Evolutionary conservation across 225 moss, liverwort and hornwort genomes (phyloP).

Genomic region (Ulota crispa): DNA sequence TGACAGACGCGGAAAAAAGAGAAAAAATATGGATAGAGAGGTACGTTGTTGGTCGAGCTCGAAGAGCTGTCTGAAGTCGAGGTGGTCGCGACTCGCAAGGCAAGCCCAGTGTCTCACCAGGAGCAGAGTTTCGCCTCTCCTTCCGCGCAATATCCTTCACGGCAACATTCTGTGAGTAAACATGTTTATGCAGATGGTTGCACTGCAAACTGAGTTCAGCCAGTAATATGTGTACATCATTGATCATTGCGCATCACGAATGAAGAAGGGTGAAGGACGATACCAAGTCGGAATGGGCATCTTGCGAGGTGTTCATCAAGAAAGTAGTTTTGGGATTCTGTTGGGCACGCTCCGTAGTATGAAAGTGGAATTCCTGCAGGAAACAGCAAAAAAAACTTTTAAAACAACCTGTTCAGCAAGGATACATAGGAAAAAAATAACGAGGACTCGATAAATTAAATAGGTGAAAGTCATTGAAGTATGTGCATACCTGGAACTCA

Average conservation of each 20-base stretch:
- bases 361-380: constrained; percentile 76
- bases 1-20: background rate
- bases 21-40: background rate
- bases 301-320: constrained; percentile 27
- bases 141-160: constrained; percentile 48
- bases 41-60: constrained; percentile 71
- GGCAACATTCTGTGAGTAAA: background rate
- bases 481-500: constrained; percentile 70
- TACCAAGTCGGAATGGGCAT: constrained; percentile 39
- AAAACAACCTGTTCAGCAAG: accelerated
- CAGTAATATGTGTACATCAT: background rate
- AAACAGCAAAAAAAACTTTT: background rate
- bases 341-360: constrained; percentile 74
- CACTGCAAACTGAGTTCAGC: background rate
- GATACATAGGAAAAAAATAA: background rate
- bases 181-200: accelerated
- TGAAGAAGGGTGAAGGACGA: background rate
- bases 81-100: constrained; percentile 56
- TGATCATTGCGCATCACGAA: background rate
- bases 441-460: accelerated
- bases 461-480: no score
- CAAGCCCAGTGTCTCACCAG: constrained; percentile 34
- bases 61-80: constrained; percentile 75
- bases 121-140: constrained; percentile 66
- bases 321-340: constrained; percentile 59